These are phyloP conservation scores for Aspergillus spinulosporus DNA, from an alignment of 2,329 filamentous ascomycete species.

Conservation along the genomic window DNA sequence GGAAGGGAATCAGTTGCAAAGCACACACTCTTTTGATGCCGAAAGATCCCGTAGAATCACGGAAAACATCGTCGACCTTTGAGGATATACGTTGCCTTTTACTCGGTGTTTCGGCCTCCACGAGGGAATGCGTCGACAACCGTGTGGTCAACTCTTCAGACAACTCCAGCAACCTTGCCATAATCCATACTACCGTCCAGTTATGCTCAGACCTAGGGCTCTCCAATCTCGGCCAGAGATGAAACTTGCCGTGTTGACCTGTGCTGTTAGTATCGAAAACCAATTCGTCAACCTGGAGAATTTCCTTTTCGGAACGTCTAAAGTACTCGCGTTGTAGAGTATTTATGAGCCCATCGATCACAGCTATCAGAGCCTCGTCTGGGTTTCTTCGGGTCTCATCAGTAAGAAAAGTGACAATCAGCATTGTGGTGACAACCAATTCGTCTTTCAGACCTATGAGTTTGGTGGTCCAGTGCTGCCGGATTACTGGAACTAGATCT, in stretches of 20 bases:
- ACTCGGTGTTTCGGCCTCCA: conserved; percentile 22
- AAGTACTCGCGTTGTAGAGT: conserved; percentile 75
- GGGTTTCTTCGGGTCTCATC: conserved; percentile 41
- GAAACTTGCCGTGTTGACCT: conserved; percentile 31
- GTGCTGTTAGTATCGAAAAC: conserved; percentile 49
- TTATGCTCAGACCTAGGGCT: conserved; percentile 39
- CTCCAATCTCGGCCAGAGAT: conserved; percentile 40
- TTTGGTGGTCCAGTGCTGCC: conserved; percentile 73
- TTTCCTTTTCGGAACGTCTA: conserved; percentile 66
- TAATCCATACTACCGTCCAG: conserved; percentile 43
- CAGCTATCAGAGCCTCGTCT: conserved; percentile 42
- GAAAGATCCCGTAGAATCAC: conserved; percentile 39
- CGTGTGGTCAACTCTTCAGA: conserved; percentile 30
- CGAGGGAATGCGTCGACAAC: conserved; percentile 10
- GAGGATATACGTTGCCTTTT: conserved; percentile 43
- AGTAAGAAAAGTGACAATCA: conserved; percentile 62
- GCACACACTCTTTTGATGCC: conserved; percentile 48
- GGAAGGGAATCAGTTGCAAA: conserved; percentile 57
- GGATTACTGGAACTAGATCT: conserved; percentile 69
- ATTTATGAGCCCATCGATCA: conserved; percentile 66
- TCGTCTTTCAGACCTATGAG: conserved; percentile 69
- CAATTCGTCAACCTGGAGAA: conserved; percentile 77
- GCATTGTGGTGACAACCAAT: conserved; percentile 70
- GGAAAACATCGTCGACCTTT: conserved; percentile 37
- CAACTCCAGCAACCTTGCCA: conserved; percentile 43